Evolutionary conservation across 176 grass and related monocot species (phyloP).

Genomic region (Avena insularis): DNA sequence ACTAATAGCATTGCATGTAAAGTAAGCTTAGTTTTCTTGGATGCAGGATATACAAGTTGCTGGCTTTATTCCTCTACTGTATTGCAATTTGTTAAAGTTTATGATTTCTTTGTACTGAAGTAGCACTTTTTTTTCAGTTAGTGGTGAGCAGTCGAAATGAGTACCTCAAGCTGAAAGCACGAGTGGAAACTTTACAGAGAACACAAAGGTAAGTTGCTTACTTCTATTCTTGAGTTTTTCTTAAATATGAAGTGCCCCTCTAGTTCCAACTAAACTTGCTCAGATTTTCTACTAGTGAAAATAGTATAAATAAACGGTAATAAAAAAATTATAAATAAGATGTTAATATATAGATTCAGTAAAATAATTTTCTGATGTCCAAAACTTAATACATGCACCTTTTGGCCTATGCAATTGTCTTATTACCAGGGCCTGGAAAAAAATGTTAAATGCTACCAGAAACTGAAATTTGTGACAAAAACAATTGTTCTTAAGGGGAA

Average conservation of each 20-base stretch:
- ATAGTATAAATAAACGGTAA: neutral
- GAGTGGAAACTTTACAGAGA: constrained; percentile 77
- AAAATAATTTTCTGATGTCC: neutral
- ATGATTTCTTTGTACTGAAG: constrained; percentile 24
- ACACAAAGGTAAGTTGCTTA: constrained; percentile 66
- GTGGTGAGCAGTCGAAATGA: constrained; percentile 84
- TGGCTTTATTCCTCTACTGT: neutral
- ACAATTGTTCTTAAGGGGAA: neutral
- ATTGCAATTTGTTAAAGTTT: neutral
- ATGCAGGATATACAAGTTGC: neutral
- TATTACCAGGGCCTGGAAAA: neutral
- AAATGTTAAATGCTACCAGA: no score
- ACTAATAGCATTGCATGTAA: neutral
- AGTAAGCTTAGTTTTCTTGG: neutral
- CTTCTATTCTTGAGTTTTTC: neutral
- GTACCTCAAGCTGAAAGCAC: constrained; percentile 77
- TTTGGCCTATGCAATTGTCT: neutral
- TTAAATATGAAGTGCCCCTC: neutral
- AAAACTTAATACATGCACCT: neutral
- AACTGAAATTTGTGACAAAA: neutral
- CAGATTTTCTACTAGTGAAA: neutral
- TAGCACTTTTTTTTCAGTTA: constrained; percentile 56
- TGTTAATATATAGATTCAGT: neutral
- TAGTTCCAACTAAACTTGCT: neutral
- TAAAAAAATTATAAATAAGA: neutral